Evolutionary conservation across 1,284 basidiomycete species (phyloP), one percentile per base, ranked within the genome.

Genomic region (Cerioporus squamosus): DNA sequence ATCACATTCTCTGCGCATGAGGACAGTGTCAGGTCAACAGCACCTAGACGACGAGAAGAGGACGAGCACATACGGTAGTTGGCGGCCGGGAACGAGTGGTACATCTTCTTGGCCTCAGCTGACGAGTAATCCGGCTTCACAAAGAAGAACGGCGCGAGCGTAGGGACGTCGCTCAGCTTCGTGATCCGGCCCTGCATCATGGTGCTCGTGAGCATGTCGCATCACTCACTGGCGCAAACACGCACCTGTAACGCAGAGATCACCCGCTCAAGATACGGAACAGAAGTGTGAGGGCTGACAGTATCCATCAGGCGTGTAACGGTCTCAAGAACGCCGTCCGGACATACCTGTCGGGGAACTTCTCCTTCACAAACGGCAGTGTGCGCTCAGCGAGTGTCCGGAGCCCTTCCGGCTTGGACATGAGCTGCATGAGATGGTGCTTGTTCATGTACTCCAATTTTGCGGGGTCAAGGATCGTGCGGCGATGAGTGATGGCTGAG

Each of bases 361-460:
- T 69, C 17, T 78, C 77, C 62, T 81, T 83, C 23, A 90, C 70
- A 49, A 74, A 68, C 15, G 73, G 71, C 31, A 80, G 81, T 17
- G 82, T 77, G 44, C 81, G 74, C 42, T 76, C 73, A 9, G 86
- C 87, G 0, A 88, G 75, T 1, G 66, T 60, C 17, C 75, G 66
- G 6, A 85, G 73, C 0, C 81, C 84, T 24, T 76, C 71, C 2
- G 77, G 72, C 2, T 70, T 76, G n/a, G 79, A 72, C 70, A 77
- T 80, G 36, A 67, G 72, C 2, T 74, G 76, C 74, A 83, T 80
- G 12, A 95, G 73, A 70, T 94, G 90, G 29, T 87, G 84, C 65
- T 91, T 90, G 72, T 94, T 95, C 53, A 95, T 75, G 67, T 86
- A 89, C 61, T 85, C 84, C 9, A 95, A 79, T 66, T 94, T 94